Evolutionary conservation across 208 protist genomes (phyloP), one percentile per base, ranked within the genome.

Genomic region (Leptomonas pyrrhocoris): DNA sequence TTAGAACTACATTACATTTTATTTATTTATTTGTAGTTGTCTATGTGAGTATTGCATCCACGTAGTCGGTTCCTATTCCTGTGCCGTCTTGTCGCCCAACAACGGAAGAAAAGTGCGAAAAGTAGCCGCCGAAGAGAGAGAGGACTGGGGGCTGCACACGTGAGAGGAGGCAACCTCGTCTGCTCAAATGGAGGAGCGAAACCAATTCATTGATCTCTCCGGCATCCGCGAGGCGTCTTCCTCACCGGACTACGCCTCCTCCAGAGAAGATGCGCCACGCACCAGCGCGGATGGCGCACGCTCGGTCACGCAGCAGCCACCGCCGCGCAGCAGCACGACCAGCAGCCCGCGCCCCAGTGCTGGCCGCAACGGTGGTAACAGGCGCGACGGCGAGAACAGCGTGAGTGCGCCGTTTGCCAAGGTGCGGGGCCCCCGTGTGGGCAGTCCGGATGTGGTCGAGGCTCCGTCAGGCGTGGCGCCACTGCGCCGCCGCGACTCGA

Each of bases 401-500:
- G 30, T 15, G 2, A 46, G 49, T 2, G 34, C 61, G 16, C 40
- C 70, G 15, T 6, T 38, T 36, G 27, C 48, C n/a, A 51, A 21
- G 45, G 56, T 46, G 2, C 56, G 64, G 15, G 9, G 25, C 8
- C 18, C 46, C 31, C 59, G 34, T 19, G 48, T 21, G 9, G 9
- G 21, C 19, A 40, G 13, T 6, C 49, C 61, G 0, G 27, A 7
- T 19, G 18, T 42, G 27, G 25, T 51, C 28, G 21, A 30, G 18
- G 62, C 15, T 6, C 21, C 21, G 13, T n/a, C 46, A 42, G 59
- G 45, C 45, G 46, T 19, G 2, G 59, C 54, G 34, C 60, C 59
- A 15, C 54, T 70, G 27, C 62, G 40, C 48, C 56, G 48, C 15
- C 63, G 63, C 2, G 63, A 71, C 28, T 58, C 62, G 21, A 40